phyloP scores from a whole-genome alignment of 73 alveolate species.

The Stentor roeselii region DNA sequence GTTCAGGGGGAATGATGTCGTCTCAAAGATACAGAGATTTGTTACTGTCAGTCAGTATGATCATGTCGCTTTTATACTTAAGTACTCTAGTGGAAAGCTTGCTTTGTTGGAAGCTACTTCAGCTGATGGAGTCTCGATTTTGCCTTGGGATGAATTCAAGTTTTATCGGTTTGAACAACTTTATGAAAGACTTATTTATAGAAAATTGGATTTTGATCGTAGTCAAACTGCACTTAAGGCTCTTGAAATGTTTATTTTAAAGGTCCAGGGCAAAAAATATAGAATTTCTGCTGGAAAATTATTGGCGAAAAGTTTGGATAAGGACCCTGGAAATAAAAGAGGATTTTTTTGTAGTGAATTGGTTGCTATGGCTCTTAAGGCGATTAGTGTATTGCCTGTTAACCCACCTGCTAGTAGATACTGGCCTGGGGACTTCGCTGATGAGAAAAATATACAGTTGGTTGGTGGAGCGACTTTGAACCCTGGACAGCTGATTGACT shows the following conservation, averaged over 20 bases:
- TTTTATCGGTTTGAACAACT: constrained; percentile 54
- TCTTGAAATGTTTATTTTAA: constrained; percentile 44
- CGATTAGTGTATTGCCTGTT: constrained; percentile 29
- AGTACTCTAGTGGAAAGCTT: constrained; percentile 49
- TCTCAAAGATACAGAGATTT: constrained; percentile 68
- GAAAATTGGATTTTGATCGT: constrained; percentile 53
- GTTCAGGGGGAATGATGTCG: constrained; percentile 63
- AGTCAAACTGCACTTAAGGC: constrained; percentile 29
- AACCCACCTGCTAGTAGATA: constrained; percentile 36
- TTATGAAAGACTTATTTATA: constrained; percentile 52
- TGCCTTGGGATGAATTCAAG: constrained; percentile 67
- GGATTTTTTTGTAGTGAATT: constrained; percentile 45
- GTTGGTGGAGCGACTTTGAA: too few species aligned
- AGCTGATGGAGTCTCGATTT: constrained; percentile 59
- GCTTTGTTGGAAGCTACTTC: constrained; percentile 57
- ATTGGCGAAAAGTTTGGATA: constrained; percentile 28
- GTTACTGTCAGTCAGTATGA: constrained; percentile 86
- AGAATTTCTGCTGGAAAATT: constrained; percentile 35
- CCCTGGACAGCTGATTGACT: too few species aligned
- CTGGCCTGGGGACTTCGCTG: constrained; percentile 48
- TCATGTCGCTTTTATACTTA: constrained; percentile 69
- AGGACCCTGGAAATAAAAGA: constrained; percentile 30
- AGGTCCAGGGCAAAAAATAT: constrained; percentile 32
- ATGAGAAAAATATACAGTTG: too few species aligned
- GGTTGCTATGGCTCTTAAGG: constrained; percentile 43